Percentiles rank a stretch among this genome's conserved stretches.
phyloP scores from a whole-genome alignment of 768 basidiomycete species.

The Serendipita vermifera region DNA sequence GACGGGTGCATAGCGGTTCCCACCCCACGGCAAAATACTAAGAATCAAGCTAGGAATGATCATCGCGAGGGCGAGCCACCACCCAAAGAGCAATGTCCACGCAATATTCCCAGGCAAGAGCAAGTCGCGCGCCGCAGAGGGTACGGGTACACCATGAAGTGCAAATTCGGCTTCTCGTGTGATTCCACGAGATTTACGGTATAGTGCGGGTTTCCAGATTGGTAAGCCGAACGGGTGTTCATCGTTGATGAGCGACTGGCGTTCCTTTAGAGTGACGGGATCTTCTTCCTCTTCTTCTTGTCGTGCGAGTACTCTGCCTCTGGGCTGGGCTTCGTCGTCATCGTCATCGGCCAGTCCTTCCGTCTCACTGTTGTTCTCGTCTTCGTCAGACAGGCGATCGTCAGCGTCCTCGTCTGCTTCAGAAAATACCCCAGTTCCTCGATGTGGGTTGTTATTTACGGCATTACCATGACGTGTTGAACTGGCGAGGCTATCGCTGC shows the following conservation, averaged over 20 bases:
- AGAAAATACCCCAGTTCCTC: slow-evolving; percentile 10
- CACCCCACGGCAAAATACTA: slow-evolving; percentile 64
- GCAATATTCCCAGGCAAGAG: slow-evolving; percentile 79
- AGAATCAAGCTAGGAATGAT: slow-evolving; percentile 54
- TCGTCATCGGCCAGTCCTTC: slow-evolving; percentile 4
- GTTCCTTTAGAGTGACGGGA: slow-evolving; percentile 82
- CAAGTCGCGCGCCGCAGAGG: slow-evolving; percentile 84
- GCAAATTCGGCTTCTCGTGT: slow-evolving; percentile 93
- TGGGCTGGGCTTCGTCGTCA: slow-evolving; percentile 14
- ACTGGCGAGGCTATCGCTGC: slow-evolving; percentile 13
- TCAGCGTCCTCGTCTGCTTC: slow-evolving; percentile 11
- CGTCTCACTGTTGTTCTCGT: background rate
- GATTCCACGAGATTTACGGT: slow-evolving; percentile 94
- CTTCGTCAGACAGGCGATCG: slow-evolving; percentile 12
- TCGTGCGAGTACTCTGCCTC: background rate
- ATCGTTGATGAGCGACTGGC: slow-evolving; percentile 97
- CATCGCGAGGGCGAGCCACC: slow-evolving; percentile 77
- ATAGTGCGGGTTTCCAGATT: slow-evolving; percentile 98
- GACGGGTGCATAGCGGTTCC: slow-evolving; percentile 69
- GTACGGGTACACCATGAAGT: slow-evolving; percentile 82
- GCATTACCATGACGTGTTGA: slow-evolving; percentile 9
- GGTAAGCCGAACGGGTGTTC: slow-evolving; percentile 98
- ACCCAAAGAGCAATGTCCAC: slow-evolving; percentile 82
- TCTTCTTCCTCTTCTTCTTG: slow-evolving; percentile 47
- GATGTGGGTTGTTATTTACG: background rate